Conservation (phyloP, 176 grass and related monocot genomes). For the Rhipidocladum racemiflorum region DNA sequence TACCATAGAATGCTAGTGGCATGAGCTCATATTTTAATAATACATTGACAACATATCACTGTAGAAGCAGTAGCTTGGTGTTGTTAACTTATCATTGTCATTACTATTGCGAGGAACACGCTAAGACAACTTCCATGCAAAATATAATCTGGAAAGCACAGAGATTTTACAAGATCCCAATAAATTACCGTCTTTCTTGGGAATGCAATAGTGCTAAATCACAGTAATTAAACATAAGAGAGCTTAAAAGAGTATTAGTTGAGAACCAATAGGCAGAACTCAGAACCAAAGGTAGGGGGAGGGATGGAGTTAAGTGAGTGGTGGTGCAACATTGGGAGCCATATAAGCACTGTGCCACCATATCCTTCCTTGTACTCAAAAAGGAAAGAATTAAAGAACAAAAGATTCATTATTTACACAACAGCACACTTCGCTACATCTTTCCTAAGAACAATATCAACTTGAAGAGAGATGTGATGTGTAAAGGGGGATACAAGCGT, state of each 20-base stretch:
- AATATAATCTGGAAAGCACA: not conserved
- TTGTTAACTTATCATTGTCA: not conserved
- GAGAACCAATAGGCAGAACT: not conserved
- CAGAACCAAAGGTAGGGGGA: not conserved
- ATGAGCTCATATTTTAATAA: not conserved
- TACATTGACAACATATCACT: not conserved
- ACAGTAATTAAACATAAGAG: not conserved
- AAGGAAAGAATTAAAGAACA: not conserved
- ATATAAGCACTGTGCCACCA: not conserved
- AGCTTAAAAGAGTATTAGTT: not conserved
- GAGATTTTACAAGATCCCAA: not conserved
- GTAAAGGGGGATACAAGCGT: not conserved
- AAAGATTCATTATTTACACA: not conserved
- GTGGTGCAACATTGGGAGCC: not conserved
- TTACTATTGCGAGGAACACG: not conserved
- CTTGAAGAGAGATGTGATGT: slow-evolving; percentile 1
- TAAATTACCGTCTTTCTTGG: not conserved
- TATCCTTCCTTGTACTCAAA: not conserved
- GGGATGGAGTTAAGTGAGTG: not conserved
- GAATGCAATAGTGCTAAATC: not conserved
- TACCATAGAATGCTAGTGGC: not conserved
- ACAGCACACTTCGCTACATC: not conserved
- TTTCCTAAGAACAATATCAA: not conserved
- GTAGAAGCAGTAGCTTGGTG: not conserved
- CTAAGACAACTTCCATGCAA: not conserved